phyloP scores from a whole-genome alignment of 83 land plant genomes.

The Isoetes engelmannii region DNA sequence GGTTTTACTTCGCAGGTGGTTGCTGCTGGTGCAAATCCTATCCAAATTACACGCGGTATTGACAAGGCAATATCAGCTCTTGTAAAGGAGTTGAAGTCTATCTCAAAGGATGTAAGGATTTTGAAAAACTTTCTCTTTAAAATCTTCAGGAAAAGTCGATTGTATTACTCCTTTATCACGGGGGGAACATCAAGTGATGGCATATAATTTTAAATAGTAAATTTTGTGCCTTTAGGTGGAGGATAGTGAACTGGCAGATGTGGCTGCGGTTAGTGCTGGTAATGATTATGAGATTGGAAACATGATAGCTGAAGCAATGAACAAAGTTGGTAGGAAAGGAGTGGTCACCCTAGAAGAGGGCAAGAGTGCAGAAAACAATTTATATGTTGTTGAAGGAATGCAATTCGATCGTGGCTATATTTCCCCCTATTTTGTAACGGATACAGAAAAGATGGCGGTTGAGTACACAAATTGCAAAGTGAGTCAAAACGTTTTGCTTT shows the following conservation, averaged over 20 bases:
- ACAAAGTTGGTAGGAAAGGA: conserved; percentile 74
- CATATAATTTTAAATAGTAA: background rate
- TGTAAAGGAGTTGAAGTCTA: conserved; percentile 60
- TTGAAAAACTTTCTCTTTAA: background rate
- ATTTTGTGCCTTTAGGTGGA: conserved; percentile 49
- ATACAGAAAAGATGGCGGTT: conserved; percentile 61
- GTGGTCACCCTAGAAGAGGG: conserved; percentile 77
- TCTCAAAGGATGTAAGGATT: conserved; percentile 76
- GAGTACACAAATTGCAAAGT: conserved; percentile 83
- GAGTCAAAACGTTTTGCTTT: background rate
- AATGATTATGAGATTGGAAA: conserved; percentile 69
- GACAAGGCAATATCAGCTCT: conserved; percentile 80
- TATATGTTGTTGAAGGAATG: conserved; percentile 84
- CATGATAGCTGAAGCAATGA: conserved; percentile 81
- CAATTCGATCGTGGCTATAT: conserved; percentile 87
- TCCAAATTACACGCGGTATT: conserved; percentile 79
- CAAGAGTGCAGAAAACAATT: conserved; percentile 54
- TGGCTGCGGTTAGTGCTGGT: conserved; percentile 91
- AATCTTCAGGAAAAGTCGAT: no score
- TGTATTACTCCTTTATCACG: no score
- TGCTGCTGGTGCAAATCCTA: conserved; percentile 94
- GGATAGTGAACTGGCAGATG: conserved; percentile 82
- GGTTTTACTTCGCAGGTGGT: conserved; percentile 48
- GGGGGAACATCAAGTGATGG: no score
- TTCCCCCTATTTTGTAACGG: conserved; percentile 89